Base-by-base conservation (phyloP, 129 eudicot species). In the Saussurea involucrata region DNA sequence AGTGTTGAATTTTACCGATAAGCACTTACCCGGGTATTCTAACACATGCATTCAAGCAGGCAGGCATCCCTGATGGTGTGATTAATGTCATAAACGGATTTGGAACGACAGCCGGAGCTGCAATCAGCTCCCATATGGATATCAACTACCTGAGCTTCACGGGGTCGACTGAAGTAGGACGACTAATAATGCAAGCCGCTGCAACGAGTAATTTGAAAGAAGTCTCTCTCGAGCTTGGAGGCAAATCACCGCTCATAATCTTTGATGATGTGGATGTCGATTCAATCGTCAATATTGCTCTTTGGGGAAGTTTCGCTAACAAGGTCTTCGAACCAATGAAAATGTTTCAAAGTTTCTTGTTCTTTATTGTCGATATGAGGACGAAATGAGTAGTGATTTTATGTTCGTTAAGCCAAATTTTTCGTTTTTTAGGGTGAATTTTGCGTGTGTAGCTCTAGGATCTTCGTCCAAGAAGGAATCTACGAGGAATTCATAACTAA, bases 21-120 rank as follows among this genome's bases (percentile, higher is more conserved):
- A n/a, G n/a, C n/a, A n/a, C n/a, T n/a, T n/a, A n/a, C n/a, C n/a
- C n/a, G n/a, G n/a, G n/a, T n/a, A n/a, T n/a, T n/a, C n/a, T n/a
- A n/a, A n/a, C n/a, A n/a, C n/a, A n/a, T 49, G 22, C 22, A 53
- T 24, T 10, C 4, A 24, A 79, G 42, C 85, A 91, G 98, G 98
- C 96, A 21, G 98, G 98, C 10, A 58, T 91, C 36, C 98, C 98
- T 2, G 91, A 95, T 83, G 99, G 99, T 66, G 99, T 95, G 73
- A 63, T 91, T 18, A 95, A 95, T 76, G 96, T 95, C 8, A 78
- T 92, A 24, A 85, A 86, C 4, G 99, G 99, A 58, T 92, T 44
- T 76, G 99, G 99, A 24, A 79, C 80, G 0, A 75, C 87, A 0
- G 99, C 90, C 2, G 97, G 97, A 63, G 91, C 97, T 18, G 99